These are phyloP conservation scores for Phytophthora melonis DNA, from an alignment of 352 stramenopile species.

Conservation along the genomic window DNA sequence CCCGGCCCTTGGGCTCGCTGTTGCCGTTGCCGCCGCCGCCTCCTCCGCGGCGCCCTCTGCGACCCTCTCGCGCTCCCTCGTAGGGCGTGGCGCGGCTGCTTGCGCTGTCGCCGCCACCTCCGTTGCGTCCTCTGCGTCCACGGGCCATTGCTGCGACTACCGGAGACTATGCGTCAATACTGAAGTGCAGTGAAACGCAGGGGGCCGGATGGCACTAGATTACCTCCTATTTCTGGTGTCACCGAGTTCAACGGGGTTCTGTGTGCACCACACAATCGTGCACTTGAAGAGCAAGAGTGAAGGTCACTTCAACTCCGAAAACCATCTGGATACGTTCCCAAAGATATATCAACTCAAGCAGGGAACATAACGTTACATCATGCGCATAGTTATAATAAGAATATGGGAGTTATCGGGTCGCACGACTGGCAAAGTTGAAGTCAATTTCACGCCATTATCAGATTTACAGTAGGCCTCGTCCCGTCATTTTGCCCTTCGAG, in stretches of 20 bases:
- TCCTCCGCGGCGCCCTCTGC: conserved; percentile 38
- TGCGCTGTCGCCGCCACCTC: conserved; percentile 14
- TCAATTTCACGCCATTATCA: no score
- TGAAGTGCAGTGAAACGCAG: conserved; percentile 19
- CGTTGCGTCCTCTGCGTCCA: conserved; percentile 45
- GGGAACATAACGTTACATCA: no score
- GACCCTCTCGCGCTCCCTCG: conserved; percentile 44
- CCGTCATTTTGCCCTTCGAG: no score
- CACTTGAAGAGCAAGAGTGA: background rate
- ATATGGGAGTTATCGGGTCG: no score
- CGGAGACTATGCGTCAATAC: conserved; percentile 11
- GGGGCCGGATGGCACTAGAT: conserved; percentile 7
- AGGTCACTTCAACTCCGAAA: conserved; percentile 2
- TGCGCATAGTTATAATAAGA: no score
- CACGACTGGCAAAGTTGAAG: no score
- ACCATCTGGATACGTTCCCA: background rate
- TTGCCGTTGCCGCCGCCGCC: conserved; percentile 8
- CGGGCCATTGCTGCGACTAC: conserved; percentile 41
- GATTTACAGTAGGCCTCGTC: no score
- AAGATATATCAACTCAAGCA: background rate
- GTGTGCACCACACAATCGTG: background rate
- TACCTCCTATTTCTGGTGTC: conserved; percentile 13
- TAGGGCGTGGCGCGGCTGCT: conserved; percentile 54
- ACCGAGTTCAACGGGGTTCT: conserved; percentile 10
- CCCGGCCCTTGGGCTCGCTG: conserved; percentile 25